phyloP scores from a whole-genome alignment of 2,329 filamentous ascomycete species.

The Didymella pinodella region DNA sequence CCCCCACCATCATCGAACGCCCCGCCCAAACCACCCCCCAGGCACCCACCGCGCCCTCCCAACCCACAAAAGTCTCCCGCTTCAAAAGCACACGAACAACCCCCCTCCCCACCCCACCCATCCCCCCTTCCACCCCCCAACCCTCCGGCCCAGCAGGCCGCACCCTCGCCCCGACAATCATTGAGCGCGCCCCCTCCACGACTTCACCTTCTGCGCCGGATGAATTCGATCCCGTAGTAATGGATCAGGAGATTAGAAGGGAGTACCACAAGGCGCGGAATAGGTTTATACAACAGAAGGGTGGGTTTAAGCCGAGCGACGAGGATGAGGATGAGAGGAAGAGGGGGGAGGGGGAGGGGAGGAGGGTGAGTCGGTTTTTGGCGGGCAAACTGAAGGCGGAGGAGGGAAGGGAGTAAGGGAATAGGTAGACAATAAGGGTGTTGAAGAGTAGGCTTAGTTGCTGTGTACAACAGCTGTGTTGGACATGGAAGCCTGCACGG shows the following conservation, averaged over 20 bases:
- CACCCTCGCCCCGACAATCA: conserved; percentile 66
- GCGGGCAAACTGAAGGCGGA: conserved; percentile 65
- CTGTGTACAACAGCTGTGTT: too few relatives aligned
- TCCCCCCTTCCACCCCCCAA: conserved; percentile 39
- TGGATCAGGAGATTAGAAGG: conserved; percentile 78
- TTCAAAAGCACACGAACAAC: conserved; percentile 50
- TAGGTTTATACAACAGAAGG: conserved; percentile 80
- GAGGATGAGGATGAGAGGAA: conserved; percentile 71
- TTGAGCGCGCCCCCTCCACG: conserved; percentile 58
- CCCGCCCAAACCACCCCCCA: conserved; percentile 18
- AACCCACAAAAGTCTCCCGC: conserved; percentile 50
- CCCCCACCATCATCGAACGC: conserved; percentile 49
- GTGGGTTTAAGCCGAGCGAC: conserved; percentile 76
- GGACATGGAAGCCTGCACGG: too few relatives aligned
- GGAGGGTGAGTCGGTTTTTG: conserved; percentile 76
- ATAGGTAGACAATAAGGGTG: too few relatives aligned
- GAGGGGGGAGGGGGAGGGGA: conserved; percentile 68
- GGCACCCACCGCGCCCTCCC: conserved; percentile 26
- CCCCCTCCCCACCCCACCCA: conserved; percentile 35
- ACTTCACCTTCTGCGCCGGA: conserved; percentile 50
- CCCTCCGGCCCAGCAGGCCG: conserved; percentile 54
- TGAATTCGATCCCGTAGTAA: conserved; percentile 71
- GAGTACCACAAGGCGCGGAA: conserved; percentile 87
- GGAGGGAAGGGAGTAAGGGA: conserved; percentile 33
- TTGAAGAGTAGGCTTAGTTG: too few relatives aligned